Percentiles rank a stretch among this genome's conserved stretches.
Conservation (phyloP, 73 alveolate genomes). For the Chromera velia region DNA sequence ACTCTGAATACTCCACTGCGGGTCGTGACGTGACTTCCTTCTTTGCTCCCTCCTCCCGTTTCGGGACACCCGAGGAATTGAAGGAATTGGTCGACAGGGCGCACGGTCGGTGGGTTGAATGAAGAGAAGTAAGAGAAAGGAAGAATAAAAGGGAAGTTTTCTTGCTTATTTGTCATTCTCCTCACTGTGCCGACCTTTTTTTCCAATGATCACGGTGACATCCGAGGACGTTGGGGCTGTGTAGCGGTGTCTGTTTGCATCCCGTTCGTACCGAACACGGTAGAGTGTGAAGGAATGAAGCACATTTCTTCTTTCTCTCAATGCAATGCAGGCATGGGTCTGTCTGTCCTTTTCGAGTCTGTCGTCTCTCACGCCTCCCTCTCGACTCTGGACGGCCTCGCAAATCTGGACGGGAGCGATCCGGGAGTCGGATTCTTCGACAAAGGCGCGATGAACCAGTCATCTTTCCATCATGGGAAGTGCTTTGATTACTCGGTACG, state of each 20-base stretch:
- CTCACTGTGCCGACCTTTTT: too few species aligned
- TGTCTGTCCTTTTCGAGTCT: conserved; percentile 69
- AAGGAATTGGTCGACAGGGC: conserved; percentile 63
- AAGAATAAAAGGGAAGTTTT: too few species aligned
- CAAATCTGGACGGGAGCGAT: conserved; percentile 95
- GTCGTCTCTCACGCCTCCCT: conserved; percentile 92
- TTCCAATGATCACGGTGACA: too few species aligned
- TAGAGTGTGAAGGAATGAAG: background rate
- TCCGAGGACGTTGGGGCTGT: too few species aligned
- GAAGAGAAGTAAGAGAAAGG: background rate
- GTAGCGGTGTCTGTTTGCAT: too few species aligned
- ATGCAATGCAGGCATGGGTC: background rate
- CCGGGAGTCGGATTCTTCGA: too few species aligned
- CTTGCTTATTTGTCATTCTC: too few species aligned
- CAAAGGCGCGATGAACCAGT: too few species aligned
- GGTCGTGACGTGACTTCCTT: conserved; percentile 95
- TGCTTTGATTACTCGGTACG: too few species aligned
- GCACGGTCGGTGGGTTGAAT: too few species aligned
- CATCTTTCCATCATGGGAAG: too few species aligned
- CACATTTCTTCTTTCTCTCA: background rate
- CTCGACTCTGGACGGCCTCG: conserved; percentile 91
- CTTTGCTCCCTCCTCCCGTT: conserved; percentile 74
- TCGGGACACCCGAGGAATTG: conserved; percentile 96
- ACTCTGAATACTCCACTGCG: conserved; percentile 85
- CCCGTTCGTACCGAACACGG: too few species aligned